phyloP scores from a whole-genome alignment of 2,329 filamentous ascomycete species.

The Claviceps pazoutovae region DNA sequence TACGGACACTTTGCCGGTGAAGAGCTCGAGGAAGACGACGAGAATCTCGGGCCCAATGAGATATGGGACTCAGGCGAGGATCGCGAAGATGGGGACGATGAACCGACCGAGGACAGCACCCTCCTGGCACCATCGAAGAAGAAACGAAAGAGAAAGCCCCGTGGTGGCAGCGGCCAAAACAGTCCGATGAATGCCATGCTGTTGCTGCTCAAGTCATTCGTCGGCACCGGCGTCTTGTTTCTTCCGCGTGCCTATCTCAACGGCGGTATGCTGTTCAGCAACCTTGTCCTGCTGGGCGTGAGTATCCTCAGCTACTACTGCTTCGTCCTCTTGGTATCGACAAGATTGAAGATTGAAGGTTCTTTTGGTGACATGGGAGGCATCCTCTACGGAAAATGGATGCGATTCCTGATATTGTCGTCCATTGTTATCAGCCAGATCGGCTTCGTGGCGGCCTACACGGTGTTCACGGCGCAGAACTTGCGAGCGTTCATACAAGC shows the following conservation, averaged over 20 bases:
- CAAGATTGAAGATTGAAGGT: slow-evolving; percentile 72
- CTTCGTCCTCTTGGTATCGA: slow-evolving; percentile 84
- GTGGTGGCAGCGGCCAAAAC: slow-evolving; percentile 61
- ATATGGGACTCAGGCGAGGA: slow-evolving; percentile 76
- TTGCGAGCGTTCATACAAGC: slow-evolving; percentile 88
- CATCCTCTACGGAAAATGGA: slow-evolving; percentile 77
- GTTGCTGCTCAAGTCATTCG: slow-evolving; percentile 90
- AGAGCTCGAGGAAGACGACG: slow-evolving; percentile 91
- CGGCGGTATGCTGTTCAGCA: slow-evolving; percentile 94
- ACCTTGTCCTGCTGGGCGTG: slow-evolving; percentile 73
- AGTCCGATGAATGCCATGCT: slow-evolving; percentile 67
- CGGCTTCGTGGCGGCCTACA: slow-evolving; percentile 89
- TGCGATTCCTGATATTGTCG: slow-evolving; percentile 73
- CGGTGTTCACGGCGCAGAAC: slow-evolving; percentile 93
- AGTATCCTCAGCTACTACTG: slow-evolving; percentile 89
- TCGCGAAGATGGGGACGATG: slow-evolving; percentile 54
- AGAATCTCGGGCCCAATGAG: slow-evolving; percentile 72
- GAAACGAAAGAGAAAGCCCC: slow-evolving; percentile 62
- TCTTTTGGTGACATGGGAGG: slow-evolving; percentile 97
- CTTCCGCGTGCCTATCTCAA: slow-evolving; percentile 87
- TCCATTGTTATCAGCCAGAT: slow-evolving; percentile 94
- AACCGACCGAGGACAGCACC: slow-evolving; percentile 78
- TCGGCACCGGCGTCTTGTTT: slow-evolving; percentile 91
- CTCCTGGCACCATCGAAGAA: slow-evolving; percentile 64
- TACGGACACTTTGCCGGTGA: slow-evolving; percentile 98